Evolutionary conservation across 805 yeast genomes (phyloP).

Genomic region (Maudiozyma bulderi): DNA sequence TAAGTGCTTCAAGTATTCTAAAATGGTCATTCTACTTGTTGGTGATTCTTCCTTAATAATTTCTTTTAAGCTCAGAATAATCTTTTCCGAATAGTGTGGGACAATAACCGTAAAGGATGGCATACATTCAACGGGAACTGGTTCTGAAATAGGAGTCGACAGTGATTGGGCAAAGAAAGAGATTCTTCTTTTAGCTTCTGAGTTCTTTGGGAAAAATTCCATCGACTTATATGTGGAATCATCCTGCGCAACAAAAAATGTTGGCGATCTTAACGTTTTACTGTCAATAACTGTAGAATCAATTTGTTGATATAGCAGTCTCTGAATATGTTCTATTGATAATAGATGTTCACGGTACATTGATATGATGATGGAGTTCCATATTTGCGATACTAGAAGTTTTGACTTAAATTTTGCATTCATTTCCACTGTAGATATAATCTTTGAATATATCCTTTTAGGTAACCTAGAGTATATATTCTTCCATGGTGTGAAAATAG

Average conservation of each 20-base stretch:
- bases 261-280: constrained; percentile 53
- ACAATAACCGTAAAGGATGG: constrained; percentile 76
- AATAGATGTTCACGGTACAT: constrained; percentile 76
- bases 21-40: constrained; percentile 53
- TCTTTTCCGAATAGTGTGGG: constrained; percentile 83
- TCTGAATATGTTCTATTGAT: constrained; percentile 62
- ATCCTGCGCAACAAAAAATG: constrained; percentile 73
- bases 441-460: constrained; percentile 61
- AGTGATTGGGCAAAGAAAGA: constrained; percentile 86
- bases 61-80: constrained; percentile 64
- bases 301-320: constrained; percentile 49
- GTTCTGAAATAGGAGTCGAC: constrained; percentile 76
- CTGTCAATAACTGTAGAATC: constrained; percentile 30
- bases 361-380: constrained; percentile 78
- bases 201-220: constrained; percentile 46
- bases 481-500: constrained; percentile 86
- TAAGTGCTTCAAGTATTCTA: constrained; percentile 68
- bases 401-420: constrained; percentile 43
- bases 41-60: constrained; percentile 60
- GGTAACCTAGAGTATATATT: constrained; percentile 70
- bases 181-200: constrained; percentile 75
- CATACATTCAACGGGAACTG: constrained; percentile 55
- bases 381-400: constrained; percentile 53
- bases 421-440: constrained; percentile 44
- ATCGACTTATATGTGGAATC: constrained; percentile 52